These are phyloP conservation scores for Collariella sp. DNA, from an alignment of 495 filamentous ascomycete genomes.

Conservation along the genomic window DNA sequence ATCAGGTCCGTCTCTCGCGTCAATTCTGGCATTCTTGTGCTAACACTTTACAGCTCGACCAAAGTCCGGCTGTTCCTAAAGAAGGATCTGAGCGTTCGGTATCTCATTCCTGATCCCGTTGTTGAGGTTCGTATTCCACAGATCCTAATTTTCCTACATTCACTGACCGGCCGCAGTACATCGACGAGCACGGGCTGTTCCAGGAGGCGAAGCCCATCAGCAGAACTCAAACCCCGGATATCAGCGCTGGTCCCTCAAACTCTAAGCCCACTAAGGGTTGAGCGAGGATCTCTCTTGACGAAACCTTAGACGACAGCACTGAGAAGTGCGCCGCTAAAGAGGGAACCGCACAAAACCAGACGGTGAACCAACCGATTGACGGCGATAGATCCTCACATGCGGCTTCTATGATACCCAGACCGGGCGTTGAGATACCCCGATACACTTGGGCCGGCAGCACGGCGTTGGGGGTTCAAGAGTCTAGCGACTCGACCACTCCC, in stretches of 20 bases:
- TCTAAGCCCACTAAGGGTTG: constrained; percentile 6
- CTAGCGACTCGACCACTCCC: too few relatives aligned
- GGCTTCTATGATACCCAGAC: background rate
- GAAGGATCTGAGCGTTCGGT: constrained; percentile 63
- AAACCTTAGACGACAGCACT: background rate
- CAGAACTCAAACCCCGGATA: constrained; percentile 17
- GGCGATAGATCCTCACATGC: background rate
- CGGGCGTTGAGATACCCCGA: constrained; percentile 6
- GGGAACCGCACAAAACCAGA: background rate
- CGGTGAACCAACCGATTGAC: background rate
- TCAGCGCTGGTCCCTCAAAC: background rate
- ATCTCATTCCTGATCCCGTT: constrained; percentile 23
- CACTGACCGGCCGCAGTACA: constrained; percentile 55
- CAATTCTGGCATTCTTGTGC: background rate
- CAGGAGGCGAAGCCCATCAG: constrained; percentile 43
- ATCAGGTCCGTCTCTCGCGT: constrained; percentile 40
- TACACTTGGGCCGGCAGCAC: background rate
- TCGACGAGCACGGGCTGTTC: constrained; percentile 66
- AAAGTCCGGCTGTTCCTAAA: constrained; percentile 79
- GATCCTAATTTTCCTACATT: background rate
- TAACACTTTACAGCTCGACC: constrained; percentile 46
- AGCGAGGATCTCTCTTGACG: background rate
- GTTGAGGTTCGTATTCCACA: constrained; percentile 18
- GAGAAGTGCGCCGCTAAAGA: background rate
- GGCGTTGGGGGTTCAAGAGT: background rate